Percentiles rank a stretch among this genome's conserved stretches.
These are phyloP conservation scores for Globisporangium alternatum DNA, from an alignment of 352 stramenopile genomes.

Conservation along the genomic window DNA sequence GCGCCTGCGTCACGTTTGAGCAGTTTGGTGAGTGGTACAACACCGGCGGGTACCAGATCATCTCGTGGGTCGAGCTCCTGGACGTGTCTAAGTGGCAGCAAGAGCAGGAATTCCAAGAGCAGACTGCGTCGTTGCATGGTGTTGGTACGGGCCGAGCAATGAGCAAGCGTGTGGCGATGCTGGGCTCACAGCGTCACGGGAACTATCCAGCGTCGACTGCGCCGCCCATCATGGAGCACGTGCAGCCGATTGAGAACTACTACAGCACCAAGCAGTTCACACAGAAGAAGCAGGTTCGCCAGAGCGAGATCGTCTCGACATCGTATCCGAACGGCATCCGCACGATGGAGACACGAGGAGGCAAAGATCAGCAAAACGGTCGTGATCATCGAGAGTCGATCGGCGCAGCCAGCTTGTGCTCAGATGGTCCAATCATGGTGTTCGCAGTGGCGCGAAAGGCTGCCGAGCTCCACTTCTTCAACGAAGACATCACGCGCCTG, in stretches of 20 bases:
- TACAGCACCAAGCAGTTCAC: conserved; percentile 49
- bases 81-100: conserved; percentile 84
- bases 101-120: conserved; percentile 66
- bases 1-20: conserved; percentile 83
- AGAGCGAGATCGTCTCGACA: conserved; percentile 80
- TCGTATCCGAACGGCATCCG: conserved; percentile 45
- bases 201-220: conserved; percentile 38
- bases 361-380: conserved; percentile 14
- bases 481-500: conserved; percentile 67
- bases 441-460: conserved; percentile 68
- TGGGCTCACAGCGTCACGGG: conserved; percentile 57
- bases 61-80: conserved; percentile 85
- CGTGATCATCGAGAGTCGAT: conserved; percentile 36
- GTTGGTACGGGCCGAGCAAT: conserved; percentile 22
- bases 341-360: conserved; percentile 10
- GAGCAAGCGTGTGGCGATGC: conserved; percentile 26
- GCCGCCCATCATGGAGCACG: conserved; percentile 36
- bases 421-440: conserved; percentile 78
- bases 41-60: conserved; percentile 69
- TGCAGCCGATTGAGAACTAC: conserved; percentile 56
- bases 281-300: conserved; percentile 65
- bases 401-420: conserved; percentile 46
- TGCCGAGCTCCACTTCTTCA: conserved; percentile 80
- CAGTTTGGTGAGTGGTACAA: conserved; percentile 92
- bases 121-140: conserved; percentile 27